phyloP scores from a whole-genome alignment of 2,329 filamentous ascomycete species.

The Fusarium continuum region DNA sequence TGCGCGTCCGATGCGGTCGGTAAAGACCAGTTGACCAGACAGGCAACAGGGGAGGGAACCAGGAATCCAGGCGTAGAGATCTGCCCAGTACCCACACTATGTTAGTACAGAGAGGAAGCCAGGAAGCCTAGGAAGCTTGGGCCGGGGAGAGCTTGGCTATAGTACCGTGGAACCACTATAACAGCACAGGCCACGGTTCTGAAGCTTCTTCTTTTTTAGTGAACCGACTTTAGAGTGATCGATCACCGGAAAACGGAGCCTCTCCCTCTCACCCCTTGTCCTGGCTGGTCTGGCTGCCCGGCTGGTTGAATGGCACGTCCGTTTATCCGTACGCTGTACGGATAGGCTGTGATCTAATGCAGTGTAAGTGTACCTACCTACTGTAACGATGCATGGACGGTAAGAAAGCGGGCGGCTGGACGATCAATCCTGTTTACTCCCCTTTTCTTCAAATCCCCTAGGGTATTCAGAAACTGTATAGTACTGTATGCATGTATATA shows the following conservation, averaged over 20 bases:
- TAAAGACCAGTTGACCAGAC: too few species aligned
- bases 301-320: background rate
- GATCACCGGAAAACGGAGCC: background rate
- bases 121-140: background rate
- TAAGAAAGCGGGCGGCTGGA: background rate
- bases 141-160: too few species aligned
- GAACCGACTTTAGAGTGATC: background rate
- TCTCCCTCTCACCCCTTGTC: background rate
- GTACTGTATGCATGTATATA: too few species aligned
- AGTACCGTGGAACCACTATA: conserved; percentile 7
- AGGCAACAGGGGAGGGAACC: too few species aligned
- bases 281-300: too few species aligned
- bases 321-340: background rate
- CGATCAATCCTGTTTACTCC: background rate
- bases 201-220: background rate
- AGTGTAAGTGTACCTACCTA: too few species aligned
- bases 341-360: too few species aligned
- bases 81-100: too few species aligned
- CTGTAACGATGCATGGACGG: background rate
- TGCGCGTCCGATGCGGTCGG: conserved; percentile 12
- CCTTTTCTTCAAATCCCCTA: background rate
- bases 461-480: too few species aligned
- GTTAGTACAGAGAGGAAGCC: background rate
- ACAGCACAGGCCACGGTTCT: background rate
- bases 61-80: too few species aligned